Base-by-base conservation (phyloP, 2,329 filamentous ascomycete species). In the Colletotrichum magnum region DNA sequence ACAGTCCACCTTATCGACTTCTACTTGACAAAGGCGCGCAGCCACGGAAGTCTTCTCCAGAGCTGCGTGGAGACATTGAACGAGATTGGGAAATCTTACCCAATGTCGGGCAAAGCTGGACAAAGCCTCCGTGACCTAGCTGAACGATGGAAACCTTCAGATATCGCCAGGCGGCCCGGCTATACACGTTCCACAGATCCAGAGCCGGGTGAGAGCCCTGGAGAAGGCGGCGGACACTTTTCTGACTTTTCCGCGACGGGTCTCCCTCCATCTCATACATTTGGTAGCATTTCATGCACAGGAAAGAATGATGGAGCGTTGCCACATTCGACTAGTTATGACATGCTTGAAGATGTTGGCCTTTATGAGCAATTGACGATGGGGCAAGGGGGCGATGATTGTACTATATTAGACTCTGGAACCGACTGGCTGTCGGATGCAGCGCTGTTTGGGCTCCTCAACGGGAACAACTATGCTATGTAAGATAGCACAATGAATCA, bases 21-120 rank as follows among this genome's bases (percentile, higher is more conserved):
- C 4, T 62, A 21, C 13, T 9, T 21, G 15, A 43, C 36, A 1
- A 41, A 36, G 6, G 15, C 21, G 6, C 47, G 24, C 6, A 39
- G 18, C 5, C 61, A 69, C 21, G 32, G 50, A 2, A 13, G 3
- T 9, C 61, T 56, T 15, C 61, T 69, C 2, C 66, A 56, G n/a
- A 26, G 48, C 41, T 65, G 53, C 4, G 12, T 36, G n/a, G 66
- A 60, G 13, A 28, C 54, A 1, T 24, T 69, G 2, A 50, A 48
- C 5, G 61, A 59, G 7, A 24, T 45, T 5, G 56, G 50, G 6
- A 56, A 59, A 2, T 69, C 66, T 3, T 69, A 69, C 10, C 66
- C 66, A 0, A 24, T 64, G 5, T 48, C 41, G 1, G n/a, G 48
- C 12, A 69, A 39, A 7, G 66, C 66, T 2, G 32, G 13, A 1